Base-by-base conservation (phyloP, 768 basidiomycete genomes). In the Pisolithus sp. region DNA sequence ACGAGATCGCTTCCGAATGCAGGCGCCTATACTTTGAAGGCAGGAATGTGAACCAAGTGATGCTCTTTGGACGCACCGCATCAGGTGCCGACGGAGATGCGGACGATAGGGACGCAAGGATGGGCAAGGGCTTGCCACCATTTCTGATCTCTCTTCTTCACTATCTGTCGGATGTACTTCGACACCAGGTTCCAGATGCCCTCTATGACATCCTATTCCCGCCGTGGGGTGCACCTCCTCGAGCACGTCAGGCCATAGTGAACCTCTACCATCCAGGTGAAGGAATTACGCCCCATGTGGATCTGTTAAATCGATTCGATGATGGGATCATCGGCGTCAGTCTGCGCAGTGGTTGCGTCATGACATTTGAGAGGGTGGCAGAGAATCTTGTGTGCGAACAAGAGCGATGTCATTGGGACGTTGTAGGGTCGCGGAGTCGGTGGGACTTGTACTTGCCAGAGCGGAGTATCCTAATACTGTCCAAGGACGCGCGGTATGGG, bases 241-340 rank as follows among this genome's bases (percentile, higher is more conserved):
- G 67, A 23, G 85, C 89, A 0, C 77, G 91, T 24, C 93, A 97
- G 63, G 89, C 83, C 1, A 98, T 97, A 51, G 58, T 97, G 48
- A 98, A 97, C 64, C 73, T 93, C 2, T 98, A 98, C 65, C 71
- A 72, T 20, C 90, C 93, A 0, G 94, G 94, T 7, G 82, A 93
- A 64, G 94, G 94, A 10, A 97, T 98, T 57, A 73, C 83, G 0
- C 79, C 90, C 0, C 94, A 97, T 59, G 78, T 98, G 40, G 94
- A 98, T 62, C 74, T 98, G 21, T 77, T 90, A 3, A 71, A 75
- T 24, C 81, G 94, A 13, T 98, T 87, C 61, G 91, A 80, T 7
- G 90, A 95, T 62, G 93, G 90, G 1, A 94, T 98, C 48, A 73
- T 97, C 21, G 91, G 91, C 8, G 79, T 95, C 48, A 93, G 89